Conservation (phyloP, 2,329 filamentous ascomycete genomes). For the Pseudogymnoascus sp. region DNA sequence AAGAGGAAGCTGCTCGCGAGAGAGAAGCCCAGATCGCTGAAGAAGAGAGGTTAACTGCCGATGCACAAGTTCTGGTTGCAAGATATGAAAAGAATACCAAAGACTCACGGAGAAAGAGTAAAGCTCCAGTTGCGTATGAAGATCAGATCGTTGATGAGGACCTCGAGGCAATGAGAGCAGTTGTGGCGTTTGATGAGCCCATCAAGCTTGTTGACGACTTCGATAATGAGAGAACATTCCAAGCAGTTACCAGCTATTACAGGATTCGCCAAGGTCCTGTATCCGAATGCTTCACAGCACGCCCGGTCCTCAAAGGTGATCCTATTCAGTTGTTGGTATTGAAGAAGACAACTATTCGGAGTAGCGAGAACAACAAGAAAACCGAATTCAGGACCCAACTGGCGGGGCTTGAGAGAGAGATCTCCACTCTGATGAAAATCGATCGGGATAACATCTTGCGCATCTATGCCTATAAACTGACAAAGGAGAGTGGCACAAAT, state of each 20-base stretch:
- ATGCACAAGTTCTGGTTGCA: conserved; percentile 62
- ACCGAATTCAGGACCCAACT: conserved; percentile 66
- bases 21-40: conserved; percentile 51
- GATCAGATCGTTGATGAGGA: conserved; percentile 31
- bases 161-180: conserved; percentile 26
- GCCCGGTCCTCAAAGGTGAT: conserved; percentile 52
- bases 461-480: conserved; percentile 75
- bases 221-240: conserved; percentile 59
- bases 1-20: conserved; percentile 37
- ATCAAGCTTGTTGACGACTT: conserved; percentile 54
- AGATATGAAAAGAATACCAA: conserved; percentile 51
- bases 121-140: conserved; percentile 29
- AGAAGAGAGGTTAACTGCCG: conserved; percentile 45
- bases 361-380: conserved; percentile 43
- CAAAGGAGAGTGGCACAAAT: conserved; percentile 52
- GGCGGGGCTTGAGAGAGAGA: conserved; percentile 63
- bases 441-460: conserved; percentile 70
- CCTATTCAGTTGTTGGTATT: conserved; percentile 55
- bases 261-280: conserved; percentile 56
- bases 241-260: conserved; percentile 60
- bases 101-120: conserved; percentile 55
- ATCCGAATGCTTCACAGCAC: conserved; percentile 63
- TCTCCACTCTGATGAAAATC: conserved; percentile 67
- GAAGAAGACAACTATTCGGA: conserved; percentile 58
- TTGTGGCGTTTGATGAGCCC: conserved; percentile 57